Evolutionary conservation across 495 filamentous ascomycete genomes (phyloP).

Genomic region (Chaetomium tenue): DNA sequence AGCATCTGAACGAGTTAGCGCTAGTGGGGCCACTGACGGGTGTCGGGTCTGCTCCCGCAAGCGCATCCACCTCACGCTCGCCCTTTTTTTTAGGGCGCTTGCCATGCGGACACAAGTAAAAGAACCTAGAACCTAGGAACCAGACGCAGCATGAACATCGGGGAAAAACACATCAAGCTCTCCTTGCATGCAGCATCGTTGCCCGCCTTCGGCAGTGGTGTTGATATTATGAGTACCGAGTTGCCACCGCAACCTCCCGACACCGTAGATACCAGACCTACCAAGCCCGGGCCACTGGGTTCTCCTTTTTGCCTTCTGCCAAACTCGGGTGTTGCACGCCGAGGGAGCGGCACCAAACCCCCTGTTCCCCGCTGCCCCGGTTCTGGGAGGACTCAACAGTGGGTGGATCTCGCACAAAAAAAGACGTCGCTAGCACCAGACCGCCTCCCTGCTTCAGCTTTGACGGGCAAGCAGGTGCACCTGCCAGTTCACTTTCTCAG

Average conservation of each 20-base stretch:
- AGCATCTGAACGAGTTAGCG: slow-evolving; percentile 5
- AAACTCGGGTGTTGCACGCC: background rate
- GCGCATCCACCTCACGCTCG: background rate
- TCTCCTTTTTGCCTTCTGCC: background rate
- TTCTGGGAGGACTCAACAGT: background rate
- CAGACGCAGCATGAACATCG: background rate
- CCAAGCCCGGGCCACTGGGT: too few species aligned
- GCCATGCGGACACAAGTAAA: background rate
- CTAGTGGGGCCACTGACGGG: slow-evolving; percentile 5
- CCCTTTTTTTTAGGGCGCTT: background rate
- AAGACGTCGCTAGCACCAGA: slow-evolving; percentile 27
- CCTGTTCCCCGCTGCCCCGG: background rate
- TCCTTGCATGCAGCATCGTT: background rate
- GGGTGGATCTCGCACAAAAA: slow-evolving; percentile 29
- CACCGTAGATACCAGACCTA: background rate
- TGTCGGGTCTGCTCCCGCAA: background rate
- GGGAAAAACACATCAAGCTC: background rate
- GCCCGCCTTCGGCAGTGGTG: background rate
- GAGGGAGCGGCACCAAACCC: background rate
- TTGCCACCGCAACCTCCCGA: background rate
- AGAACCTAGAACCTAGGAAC: too few species aligned
- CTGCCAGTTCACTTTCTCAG: slow-evolving; percentile 28
- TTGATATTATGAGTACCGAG: background rate
- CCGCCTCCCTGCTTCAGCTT: slow-evolving; percentile 19
- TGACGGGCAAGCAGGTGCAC: slow-evolving; percentile 21